Conservation (phyloP, 1,284 basidiomycete genomes). For the Marasmius oreades region DNA sequence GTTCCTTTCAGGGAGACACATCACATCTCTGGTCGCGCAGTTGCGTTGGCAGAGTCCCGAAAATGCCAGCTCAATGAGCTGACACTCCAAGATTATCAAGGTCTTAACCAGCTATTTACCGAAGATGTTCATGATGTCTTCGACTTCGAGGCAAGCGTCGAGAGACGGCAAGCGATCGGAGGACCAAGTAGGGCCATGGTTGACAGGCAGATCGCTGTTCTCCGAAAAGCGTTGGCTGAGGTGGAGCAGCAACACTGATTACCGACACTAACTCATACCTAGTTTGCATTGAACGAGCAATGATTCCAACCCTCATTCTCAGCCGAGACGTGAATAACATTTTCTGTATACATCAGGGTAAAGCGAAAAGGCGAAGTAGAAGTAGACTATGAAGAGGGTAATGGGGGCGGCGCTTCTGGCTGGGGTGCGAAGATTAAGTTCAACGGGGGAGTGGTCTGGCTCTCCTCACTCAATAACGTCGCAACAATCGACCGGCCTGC, state of each 20-base stretch:
- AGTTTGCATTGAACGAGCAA: no score
- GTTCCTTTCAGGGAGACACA: conserved; percentile 98
- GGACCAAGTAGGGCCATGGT: conserved; percentile 87
- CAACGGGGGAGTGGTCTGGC: conserved; percentile 75
- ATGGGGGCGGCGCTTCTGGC: conserved; percentile 75
- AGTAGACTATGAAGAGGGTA: conserved; percentile 41
- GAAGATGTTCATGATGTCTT: conserved; percentile 84
- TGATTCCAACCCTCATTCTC: no score
- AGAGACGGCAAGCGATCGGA: conserved; percentile 89
- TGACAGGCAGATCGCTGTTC: conserved; percentile 76
- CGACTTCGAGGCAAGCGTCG: conserved; percentile 94
- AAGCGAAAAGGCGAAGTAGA: background rate
- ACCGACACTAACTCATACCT: no score
- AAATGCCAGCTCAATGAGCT: conserved; percentile 82
- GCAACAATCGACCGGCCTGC: conserved; percentile 88
- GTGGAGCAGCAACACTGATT: background rate
- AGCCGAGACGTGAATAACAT: background rate
- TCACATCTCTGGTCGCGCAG: conserved; percentile 94
- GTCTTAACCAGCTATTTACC: conserved; percentile 74
- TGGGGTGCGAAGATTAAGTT: conserved; percentile 77
- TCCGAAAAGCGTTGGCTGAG: conserved; percentile 41
- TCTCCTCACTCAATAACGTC: conserved; percentile 75
- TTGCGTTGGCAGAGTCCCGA: conserved; percentile 87
- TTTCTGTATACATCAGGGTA: background rate
- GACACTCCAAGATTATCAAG: conserved; percentile 75